These are phyloP conservation scores for Sonneratia caseolaris DNA, from an alignment of 345 rosid genomes.

Conservation along the genomic window DNA sequence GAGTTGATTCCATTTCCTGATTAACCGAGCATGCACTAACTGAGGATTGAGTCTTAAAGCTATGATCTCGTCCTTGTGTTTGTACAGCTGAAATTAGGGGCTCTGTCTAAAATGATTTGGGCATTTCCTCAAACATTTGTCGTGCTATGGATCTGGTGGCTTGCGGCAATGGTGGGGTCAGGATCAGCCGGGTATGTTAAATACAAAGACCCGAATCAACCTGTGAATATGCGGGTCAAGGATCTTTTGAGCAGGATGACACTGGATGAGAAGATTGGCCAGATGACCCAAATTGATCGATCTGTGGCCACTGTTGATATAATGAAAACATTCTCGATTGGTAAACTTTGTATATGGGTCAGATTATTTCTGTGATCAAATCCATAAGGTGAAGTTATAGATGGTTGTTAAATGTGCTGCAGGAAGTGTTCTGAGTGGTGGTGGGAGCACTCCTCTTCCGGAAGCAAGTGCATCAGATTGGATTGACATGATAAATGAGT, in stretches of 20 bases:
- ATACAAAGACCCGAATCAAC: conserved; percentile 7
- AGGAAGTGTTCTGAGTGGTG: conserved; percentile 89
- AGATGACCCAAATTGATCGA: conserved; percentile 10
- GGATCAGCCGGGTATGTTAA: conserved; percentile 2
- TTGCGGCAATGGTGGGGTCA: conserved; percentile 1
- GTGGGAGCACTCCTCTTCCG: conserved; percentile 72
- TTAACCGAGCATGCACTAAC: neutral
- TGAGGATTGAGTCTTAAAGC: neutral
- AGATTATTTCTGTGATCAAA: neutral
- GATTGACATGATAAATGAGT: conserved; percentile 64
- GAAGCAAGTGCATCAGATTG: conserved; percentile 64
- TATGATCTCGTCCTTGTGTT: neutral
- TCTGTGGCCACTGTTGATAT: conserved; percentile 9
- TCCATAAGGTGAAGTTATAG: neutral
- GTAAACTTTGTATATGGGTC: neutral
- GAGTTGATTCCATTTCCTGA: neutral
- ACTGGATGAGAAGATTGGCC: conserved; percentile 41
- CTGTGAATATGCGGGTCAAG: conserved; percentile 6
- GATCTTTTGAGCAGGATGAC: conserved; percentile 8
- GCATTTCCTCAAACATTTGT: conserved; percentile 3
- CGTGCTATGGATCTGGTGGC: conserved; percentile 2
- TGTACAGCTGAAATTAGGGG: neutral
- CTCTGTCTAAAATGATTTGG: neutral
- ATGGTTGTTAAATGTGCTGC: conserved; percentile 7
- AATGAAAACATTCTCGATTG: conserved; percentile 9